These are phyloP conservation scores for Phlyctochytrium planicorne DNA, from an alignment of 192 early-diverging fungal genomes.

Conservation along the genomic window DNA sequence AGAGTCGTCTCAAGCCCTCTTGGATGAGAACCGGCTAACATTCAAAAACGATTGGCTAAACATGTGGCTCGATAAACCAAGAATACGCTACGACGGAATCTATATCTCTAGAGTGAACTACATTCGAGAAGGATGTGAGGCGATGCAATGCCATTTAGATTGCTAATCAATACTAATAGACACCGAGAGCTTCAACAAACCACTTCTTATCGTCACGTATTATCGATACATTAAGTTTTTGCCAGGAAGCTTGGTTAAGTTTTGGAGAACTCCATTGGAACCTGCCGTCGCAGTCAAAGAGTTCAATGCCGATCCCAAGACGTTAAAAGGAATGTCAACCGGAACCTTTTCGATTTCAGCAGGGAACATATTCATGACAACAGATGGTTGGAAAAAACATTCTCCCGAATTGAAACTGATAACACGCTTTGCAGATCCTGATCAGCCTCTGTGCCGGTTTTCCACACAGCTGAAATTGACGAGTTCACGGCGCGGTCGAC, in stretches of 20 bases:
- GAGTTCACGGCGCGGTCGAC: constrained; percentile 11
- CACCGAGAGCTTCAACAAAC: constrained; percentile 19
- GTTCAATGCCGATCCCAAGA: constrained; percentile 3
- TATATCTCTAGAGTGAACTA: constrained; percentile 31
- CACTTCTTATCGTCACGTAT: constrained; percentile 26
- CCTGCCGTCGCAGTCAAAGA: constrained; percentile 22
- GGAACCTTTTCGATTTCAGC: constrained; percentile 12
- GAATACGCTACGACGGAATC: constrained; percentile 13
- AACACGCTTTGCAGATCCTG: not conserved
- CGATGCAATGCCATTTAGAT: not conserved
- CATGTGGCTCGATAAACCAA: constrained; percentile 24
- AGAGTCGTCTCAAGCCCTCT: not conserved
- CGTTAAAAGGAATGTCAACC: constrained; percentile 20
- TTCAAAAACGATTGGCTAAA: constrained; percentile 16
- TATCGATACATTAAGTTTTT: constrained; percentile 26
- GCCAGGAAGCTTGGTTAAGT: constrained; percentile 14
- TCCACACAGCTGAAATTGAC: constrained; percentile 13
- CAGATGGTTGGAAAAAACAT: constrained; percentile 5
- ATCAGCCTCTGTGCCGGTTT: constrained; percentile 6
- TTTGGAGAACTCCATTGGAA: constrained; percentile 25
- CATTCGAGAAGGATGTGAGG: constrained; percentile 18
- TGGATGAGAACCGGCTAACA: not conserved
- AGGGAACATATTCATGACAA: constrained; percentile 11
- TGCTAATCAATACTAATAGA: too few relatives aligned
- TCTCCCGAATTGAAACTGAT: not conserved